Evolutionary conservation across 2,329 filamentous ascomycete species (phyloP).

Genomic region (Alternaria arbusti): DNA sequence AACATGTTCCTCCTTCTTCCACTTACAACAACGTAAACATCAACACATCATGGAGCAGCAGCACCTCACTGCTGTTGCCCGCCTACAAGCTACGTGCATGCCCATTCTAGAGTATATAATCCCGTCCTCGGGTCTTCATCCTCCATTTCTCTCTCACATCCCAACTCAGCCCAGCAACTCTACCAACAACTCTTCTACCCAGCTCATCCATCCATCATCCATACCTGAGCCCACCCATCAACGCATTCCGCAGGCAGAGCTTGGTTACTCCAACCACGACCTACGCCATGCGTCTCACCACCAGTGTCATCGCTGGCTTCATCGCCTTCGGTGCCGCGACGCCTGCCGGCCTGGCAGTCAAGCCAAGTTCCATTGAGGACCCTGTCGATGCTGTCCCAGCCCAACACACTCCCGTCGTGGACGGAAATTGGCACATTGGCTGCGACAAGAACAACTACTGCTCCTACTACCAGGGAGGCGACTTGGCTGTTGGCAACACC

Average conservation of each 20-base stretch:
- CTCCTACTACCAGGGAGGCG: constrained; percentile 3
- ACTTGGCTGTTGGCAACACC: background rate
- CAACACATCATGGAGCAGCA: background rate
- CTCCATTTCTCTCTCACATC: constrained; percentile 13
- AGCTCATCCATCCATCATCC: constrained; percentile 15
- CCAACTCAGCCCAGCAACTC: constrained; percentile 9
- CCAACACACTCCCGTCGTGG: background rate
- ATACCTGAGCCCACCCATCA: constrained; percentile 10
- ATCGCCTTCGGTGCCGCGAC: constrained; percentile 12
- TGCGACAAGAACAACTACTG: constrained; percentile 12
- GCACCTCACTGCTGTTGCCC: background rate
- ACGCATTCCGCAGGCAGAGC: background rate
- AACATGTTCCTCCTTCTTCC: background rate
- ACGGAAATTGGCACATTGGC: constrained; percentile 13
- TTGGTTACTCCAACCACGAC: background rate
- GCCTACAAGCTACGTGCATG: background rate
- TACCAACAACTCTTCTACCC: constrained; percentile 12
- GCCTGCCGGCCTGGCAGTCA: constrained; percentile 1
- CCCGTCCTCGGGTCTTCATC: background rate
- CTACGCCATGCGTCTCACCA: constrained; percentile 12
- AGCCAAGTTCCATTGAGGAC: background rate
- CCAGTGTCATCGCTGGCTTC: constrained; percentile 16
- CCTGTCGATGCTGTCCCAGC: background rate
- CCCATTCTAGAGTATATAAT: constrained; percentile 11
- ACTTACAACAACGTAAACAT: background rate